Base-by-base conservation (phyloP, 2,329 filamentous ascomycete genomes). In the Xylariaceae sp. region DNA sequence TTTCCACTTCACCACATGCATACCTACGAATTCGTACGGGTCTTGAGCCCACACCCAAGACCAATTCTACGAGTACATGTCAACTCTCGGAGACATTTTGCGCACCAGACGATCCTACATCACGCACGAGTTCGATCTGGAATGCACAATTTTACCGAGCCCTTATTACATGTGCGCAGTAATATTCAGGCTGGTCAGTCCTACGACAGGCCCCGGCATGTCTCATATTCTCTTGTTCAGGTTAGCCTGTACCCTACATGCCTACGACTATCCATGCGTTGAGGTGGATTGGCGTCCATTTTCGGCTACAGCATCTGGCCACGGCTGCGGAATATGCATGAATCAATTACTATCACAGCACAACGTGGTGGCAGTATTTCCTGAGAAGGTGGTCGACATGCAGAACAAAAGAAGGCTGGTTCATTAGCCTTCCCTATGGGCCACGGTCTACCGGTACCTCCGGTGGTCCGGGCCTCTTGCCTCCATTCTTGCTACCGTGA, bases 261-360 rank as follows among this genome's bases (percentile, higher is more conserved):
- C 10, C 37, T 39, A 39, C 37, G 6, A 48, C 47, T 39, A 53
- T 44, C 6, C 54, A 55, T 62, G 61, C 54, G 57, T 17, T 51
- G n/a, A 51, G 52, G 62, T 59, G 62, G 61, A 48, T 48, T 48
- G 45, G n/a, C 51, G 48, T 55, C 50, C 58, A 34, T 39, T 50
- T 60, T 59, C 61, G 55, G 60, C 60, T 51, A 59, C 57, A 53
- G 60, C 44, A 23, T 57, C 50, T 47, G 57, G 44, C 48, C 42
- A 53, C 50, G 53, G 50, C 37, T 50, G 59, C 23, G 23, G 4
- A 30, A 30, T 30, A 5, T 64, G 62, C 62, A 62, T 60, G 53
- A 62, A 52, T 57, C 42, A 45, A 45, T 45, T 45, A 15, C 37
- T 58, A 57, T 55, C 51, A 60, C 56, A 23, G 18, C 53, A 42